Base-by-base conservation (phyloP, 352 stramenopile species). In the Globisporangium yorkense region DNA sequence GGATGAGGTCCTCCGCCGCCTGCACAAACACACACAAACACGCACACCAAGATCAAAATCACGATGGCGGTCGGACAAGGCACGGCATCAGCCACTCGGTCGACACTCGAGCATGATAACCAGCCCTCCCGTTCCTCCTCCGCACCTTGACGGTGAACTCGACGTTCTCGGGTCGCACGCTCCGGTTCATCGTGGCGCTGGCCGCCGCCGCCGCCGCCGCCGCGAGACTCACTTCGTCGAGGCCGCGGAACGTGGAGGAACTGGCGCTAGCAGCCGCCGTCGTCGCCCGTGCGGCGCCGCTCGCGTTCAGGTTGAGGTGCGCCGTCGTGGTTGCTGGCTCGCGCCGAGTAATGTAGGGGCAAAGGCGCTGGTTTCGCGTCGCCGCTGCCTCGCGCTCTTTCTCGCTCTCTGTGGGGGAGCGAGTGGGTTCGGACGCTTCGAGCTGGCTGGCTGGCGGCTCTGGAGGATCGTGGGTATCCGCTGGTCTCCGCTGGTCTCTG, bases 121-220 rank as follows among this genome's bases (percentile, higher is more conserved):
- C 35, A 18, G 12, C 37, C 37, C n/a, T 43, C 12, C 37, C 24
- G 24, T 27, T 43, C 10, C 37, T 18, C 27, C 16, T 12, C 35
- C 57, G 35, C 61, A 92, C 94, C 88, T 75, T 97, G 66, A 98
- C 94, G 48, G 91, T 98, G 68, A 98, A 98, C 68, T 98, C 94
- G 44, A 98, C 92, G 73, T 98, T 97, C 64, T 98, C 94, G 31
- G 80, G 80, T 27, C 84, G 84, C 60, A 92, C 78, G 43, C 74
- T 92, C 24, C 84, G 75, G 66, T 92, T 94, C 77, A 91, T 89
- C 51, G 49, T 61, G 55, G 40, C 31, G 20, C 40, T 46, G 1
- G 40, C 40, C 12, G 44, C 35, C 3, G 27, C 54, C 1, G 43
- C 54, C 1, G 43, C 10, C 21, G 54, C 33, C 2, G 31, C 54